Evolutionary conservation across 441 rosid genomes (phyloP).

Genomic region (Erodium chrysanthum): DNA sequence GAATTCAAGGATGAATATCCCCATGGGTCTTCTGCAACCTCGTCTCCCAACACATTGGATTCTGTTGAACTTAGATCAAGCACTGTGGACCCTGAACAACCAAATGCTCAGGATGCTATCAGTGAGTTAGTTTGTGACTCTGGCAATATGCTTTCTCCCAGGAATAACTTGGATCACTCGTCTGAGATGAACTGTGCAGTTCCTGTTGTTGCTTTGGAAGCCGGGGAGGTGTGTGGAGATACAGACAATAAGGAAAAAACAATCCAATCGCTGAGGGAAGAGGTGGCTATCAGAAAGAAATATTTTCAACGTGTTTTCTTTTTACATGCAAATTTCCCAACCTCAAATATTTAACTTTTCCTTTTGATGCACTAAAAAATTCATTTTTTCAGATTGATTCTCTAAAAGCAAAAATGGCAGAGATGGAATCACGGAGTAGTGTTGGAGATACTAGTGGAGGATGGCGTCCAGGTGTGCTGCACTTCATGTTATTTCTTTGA

Average conservation of each 20-base stretch:
- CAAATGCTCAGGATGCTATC: constrained; percentile 5
- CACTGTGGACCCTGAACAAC: background rate
- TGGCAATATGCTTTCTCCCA: background rate
- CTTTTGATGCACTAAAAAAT: background rate
- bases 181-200: background rate
- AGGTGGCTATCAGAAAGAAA: background rate
- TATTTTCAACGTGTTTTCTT: background rate
- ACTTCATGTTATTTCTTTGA: constrained; percentile 1
- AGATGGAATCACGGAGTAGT: constrained; percentile 5
- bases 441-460: background rate
- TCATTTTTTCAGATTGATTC: constrained; percentile 7
- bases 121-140: constrained; percentile 1
- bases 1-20: background rate
- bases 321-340: background rate
- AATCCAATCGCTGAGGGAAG: constrained; percentile 2
- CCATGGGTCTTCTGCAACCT: constrained; percentile 2
- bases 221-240: constrained; percentile 1
- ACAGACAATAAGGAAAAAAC: background rate
- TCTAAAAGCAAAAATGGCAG: constrained; percentile 10
- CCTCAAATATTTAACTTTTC: background rate
- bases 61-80: background rate
- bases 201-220: constrained; percentile 5
- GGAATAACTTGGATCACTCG: background rate
- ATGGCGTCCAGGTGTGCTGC: constrained; percentile 5
- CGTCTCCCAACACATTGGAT: background rate